A percentile compares a stretch with the other conserved stretches of the same genome.
Evolutionary conservation across 2,329 filamentous ascomycete species (phyloP).

Genomic region (Fusarium sp.): DNA sequence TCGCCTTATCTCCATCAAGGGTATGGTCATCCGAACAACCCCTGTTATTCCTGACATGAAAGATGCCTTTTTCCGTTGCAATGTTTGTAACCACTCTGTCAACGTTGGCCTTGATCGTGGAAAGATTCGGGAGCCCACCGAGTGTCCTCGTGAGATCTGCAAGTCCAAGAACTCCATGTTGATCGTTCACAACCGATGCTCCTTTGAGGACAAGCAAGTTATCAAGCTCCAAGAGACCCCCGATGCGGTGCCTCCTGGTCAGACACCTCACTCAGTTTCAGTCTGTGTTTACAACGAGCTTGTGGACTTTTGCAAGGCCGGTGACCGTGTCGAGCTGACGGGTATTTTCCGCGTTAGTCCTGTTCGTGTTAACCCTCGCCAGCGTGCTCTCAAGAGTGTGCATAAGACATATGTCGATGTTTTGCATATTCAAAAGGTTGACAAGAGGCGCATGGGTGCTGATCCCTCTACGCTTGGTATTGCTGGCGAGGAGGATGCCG

Average conservation of each 20-base stretch:
- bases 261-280: slow-evolving; percentile 97
- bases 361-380: slow-evolving; percentile 92
- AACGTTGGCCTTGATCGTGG: slow-evolving; percentile 94
- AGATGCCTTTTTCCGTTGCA: slow-evolving; percentile 97
- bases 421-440: slow-evolving; percentile 94
- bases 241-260: slow-evolving; percentile 92
- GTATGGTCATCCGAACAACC: slow-evolving; percentile 93
- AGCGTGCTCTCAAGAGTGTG: slow-evolving; percentile 91
- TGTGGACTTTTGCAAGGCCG: slow-evolving; percentile 97
- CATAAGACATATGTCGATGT: slow-evolving; percentile 99
- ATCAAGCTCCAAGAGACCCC: slow-evolving; percentile 99
- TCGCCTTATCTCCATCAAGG: slow-evolving; percentile 94
- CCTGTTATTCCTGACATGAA: slow-evolving; percentile 99
- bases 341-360: slow-evolving; percentile 97
- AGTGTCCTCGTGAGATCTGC: slow-evolving; percentile 86
- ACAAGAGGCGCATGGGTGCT: slow-evolving; percentile 92
- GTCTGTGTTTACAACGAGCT: slow-evolving; percentile 97
- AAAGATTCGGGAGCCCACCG: slow-evolving; percentile 93
- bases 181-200: slow-evolving; percentile 94
- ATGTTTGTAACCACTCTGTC: slow-evolving; percentile 90
- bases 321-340: slow-evolving; percentile 94
- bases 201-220: slow-evolving; percentile 97
- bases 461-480: slow-evolving; percentile 90
- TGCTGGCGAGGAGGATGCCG: slow-evolving; percentile 75
- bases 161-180: slow-evolving; percentile 95